These are phyloP conservation scores for Metschnikowia dekortorum DNA, from an alignment of 805 yeast species.

Conservation along the genomic window DNA sequence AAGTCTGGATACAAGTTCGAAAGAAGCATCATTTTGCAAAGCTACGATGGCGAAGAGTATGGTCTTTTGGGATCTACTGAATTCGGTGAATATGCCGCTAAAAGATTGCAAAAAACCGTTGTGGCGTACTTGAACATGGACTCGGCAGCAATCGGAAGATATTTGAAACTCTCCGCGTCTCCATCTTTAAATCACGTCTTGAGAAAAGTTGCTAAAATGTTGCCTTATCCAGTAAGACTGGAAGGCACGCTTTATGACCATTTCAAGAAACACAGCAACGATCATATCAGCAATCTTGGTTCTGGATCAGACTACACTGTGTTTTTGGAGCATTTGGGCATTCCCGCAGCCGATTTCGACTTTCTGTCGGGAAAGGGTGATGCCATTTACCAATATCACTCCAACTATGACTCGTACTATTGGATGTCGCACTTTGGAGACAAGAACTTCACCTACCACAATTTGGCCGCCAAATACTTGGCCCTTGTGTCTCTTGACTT, in stretches of 20 bases:
- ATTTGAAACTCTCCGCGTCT: conserved; percentile 45
- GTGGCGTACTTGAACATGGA: conserved; percentile 70
- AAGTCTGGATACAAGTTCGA: conserved; percentile 66
- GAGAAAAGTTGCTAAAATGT: conserved; percentile 28
- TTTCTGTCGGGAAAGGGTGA: conserved; percentile 33
- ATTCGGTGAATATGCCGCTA: conserved; percentile 59
- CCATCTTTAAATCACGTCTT: conserved; percentile 52
- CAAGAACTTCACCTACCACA: conserved; percentile 50
- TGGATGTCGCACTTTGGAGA: conserved; percentile 55
- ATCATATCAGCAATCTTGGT: conserved; percentile 25
- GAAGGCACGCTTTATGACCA: conserved; percentile 40
- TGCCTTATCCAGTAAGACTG: conserved; percentile 15
- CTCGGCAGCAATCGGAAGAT: conserved; percentile 53
- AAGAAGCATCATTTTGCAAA: conserved; percentile 63
- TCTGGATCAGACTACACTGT: conserved; percentile 47
- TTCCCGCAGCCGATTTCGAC: conserved; percentile 50
- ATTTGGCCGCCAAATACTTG: conserved; percentile 53
- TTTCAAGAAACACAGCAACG: conserved; percentile 35
- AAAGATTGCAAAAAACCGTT: conserved; percentile 43
- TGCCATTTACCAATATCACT: conserved; percentile 54
- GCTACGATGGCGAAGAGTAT: conserved; percentile 81
- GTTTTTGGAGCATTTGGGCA: conserved; percentile 63
- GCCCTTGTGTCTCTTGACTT: conserved; percentile 53
- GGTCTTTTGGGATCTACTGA: conserved; percentile 77
- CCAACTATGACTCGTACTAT: conserved; percentile 52